Evolutionary conservation across 225 moss, liverwort and hornwort genomes (phyloP).

Genomic region (Bryoerythrophyllum caledonicum): DNA sequence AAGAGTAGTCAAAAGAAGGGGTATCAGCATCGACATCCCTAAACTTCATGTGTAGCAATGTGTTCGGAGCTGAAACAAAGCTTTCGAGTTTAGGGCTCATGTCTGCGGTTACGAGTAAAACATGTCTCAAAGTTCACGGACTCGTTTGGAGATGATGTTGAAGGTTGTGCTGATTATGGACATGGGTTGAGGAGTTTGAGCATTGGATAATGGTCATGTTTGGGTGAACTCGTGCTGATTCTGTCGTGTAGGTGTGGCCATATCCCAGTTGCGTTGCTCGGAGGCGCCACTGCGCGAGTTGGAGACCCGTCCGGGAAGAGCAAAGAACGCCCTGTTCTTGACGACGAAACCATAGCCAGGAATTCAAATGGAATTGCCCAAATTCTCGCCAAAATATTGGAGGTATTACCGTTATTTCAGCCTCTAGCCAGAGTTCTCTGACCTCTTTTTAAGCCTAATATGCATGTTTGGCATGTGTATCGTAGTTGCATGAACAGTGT

Average conservation of each 20-base stretch:
- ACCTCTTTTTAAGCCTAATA: too few species aligned
- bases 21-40: too few species aligned
- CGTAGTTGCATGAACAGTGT: too few species aligned
- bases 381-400: slow-evolving; percentile 63
- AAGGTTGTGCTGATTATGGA: not conserved
- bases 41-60: not conserved
- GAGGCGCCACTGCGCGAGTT: slow-evolving; percentile 87
- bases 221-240: slow-evolving; percentile 38
- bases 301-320: slow-evolving; percentile 96
- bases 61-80: not conserved
- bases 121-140: not conserved
- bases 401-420: slow-evolving; percentile 21
- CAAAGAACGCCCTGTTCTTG: slow-evolving; percentile 73
- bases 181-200: not conserved
- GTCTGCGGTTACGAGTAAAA: not conserved
- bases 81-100: slow-evolving; percentile 16
- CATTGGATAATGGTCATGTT: slow-evolving; percentile 1
- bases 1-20: too few species aligned
- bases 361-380: slow-evolving; percentile 70
- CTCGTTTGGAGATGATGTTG: not conserved
- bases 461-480: too few species aligned
- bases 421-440: too few species aligned
- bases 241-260: slow-evolving; percentile 74
- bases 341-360: slow-evolving; percentile 59
- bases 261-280: slow-evolving; percentile 87